Base-by-base conservation (phyloP, 768 basidiomycete species). In the Thelephora ganbajun region DNA sequence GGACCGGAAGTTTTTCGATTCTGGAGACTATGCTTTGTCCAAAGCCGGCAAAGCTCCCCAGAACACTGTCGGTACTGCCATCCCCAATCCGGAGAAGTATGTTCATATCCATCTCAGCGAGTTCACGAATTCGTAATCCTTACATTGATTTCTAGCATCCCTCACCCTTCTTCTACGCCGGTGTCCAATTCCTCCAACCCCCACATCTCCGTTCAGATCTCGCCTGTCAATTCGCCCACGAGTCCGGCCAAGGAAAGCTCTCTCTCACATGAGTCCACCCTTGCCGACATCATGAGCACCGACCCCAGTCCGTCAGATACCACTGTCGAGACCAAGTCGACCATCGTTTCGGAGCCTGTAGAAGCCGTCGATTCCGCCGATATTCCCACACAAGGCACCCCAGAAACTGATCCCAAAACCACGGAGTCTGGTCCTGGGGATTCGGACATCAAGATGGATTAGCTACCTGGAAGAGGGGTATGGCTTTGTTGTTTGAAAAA, bases 1-100 rank as follows among this genome's bases (percentile, higher is more conserved):
- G 93, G 94, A 99, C 61, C 87, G 96, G 59, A 98, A 98, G 67
- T 99, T 91, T 69, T 99, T 99, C 64, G 96, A 98, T 67, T 98
- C 94, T 48, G 96, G 96, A 49, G 96, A 99, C 64, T 98, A 98
- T 60, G 93, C 93, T 26, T 72, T 99, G 54, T 91, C 90, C 45
- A 97, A 98, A 65, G 96, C 96, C 2, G 86, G 96, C 22, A 81
- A 84, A 43, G 73, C 83, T n/a, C 82, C 88, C 43, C 87, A 89
- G 63, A 86, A 74, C 53, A 73, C 79, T 2, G 90, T 97, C 48
- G 96, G 96, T 23, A 98, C 93, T 7, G 88, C 91, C 33, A 97
- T 97, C 54, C 94, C 96, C n/a, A 92, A 87, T 64, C 93, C 96
- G 23, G 89, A 97, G 67, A 89, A 88, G 92, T 94, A 60, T 52